phyloP scores from a whole-genome alignment of 2,329 filamentous ascomycete genomes.

The Diplodia seriata region DNA sequence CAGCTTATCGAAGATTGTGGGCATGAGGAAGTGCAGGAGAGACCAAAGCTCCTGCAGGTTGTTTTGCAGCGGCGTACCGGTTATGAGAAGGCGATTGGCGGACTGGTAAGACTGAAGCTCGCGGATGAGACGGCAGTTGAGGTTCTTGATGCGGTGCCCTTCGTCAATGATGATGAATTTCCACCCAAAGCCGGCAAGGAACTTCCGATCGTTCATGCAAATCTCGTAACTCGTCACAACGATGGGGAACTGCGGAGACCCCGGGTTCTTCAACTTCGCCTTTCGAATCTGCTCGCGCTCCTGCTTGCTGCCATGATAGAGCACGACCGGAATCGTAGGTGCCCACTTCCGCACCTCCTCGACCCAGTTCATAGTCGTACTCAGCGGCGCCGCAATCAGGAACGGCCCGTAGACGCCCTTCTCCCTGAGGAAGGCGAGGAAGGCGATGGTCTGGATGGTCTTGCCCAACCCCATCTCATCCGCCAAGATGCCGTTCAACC shows the following conservation, averaged over 20 bases:
- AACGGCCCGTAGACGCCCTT: slow-evolving; percentile 89
- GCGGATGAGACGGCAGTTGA: slow-evolving; percentile 89
- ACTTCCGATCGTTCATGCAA: slow-evolving; percentile 85
- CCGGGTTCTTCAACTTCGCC: slow-evolving; percentile 73
- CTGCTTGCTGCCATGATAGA: slow-evolving; percentile 86
- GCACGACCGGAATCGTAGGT: slow-evolving; percentile 82
- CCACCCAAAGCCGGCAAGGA: slow-evolving; percentile 85
- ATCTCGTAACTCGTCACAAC: slow-evolving; percentile 97
- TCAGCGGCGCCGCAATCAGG: slow-evolving; percentile 86
- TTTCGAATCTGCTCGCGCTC: slow-evolving; percentile 78
- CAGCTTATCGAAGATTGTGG: slow-evolving; percentile 90
- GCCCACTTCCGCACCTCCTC: slow-evolving; percentile 93
- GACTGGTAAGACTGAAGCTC: slow-evolving; percentile 89
- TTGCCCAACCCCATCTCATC: slow-evolving; percentile 96
- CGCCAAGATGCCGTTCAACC: slow-evolving; percentile 87
- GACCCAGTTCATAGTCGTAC: slow-evolving; percentile 94
- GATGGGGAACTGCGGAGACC: slow-evolving; percentile 78
- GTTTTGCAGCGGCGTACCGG: slow-evolving; percentile 93
- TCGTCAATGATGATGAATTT: slow-evolving; percentile 99
- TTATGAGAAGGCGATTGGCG: slow-evolving; percentile 89
- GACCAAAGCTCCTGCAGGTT: slow-evolving; percentile 96
- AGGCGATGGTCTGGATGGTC: slow-evolving; percentile 87
- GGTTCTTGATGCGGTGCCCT: slow-evolving; percentile 96
- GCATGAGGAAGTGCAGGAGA: slow-evolving; percentile 88
- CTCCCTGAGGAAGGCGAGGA: slow-evolving; percentile 86